Evolutionary conservation across 495 filamentous ascomycete genomes (phyloP).

Genomic region (Venustampulla echinocandica): DNA sequence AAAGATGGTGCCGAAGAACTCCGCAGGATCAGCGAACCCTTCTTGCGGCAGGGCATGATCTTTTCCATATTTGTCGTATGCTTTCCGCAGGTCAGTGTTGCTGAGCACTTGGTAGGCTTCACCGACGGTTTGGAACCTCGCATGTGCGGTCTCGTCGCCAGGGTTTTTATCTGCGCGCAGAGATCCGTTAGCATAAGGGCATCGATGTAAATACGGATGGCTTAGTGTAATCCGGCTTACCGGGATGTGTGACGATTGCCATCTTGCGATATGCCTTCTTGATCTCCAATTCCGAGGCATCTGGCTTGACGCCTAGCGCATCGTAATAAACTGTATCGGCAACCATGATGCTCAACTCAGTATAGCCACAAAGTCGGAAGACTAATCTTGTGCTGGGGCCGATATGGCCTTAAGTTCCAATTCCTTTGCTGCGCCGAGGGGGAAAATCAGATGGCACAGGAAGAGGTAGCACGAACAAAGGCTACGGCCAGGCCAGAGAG

Average conservation of each 20-base stretch:
- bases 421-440: too few species aligned
- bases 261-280: conserved; percentile 99
- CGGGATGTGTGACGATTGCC: conserved; percentile 66
- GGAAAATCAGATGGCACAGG: too few species aligned
- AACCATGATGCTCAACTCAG: conserved; percentile 49
- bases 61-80: conserved; percentile 96
- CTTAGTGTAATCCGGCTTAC: conserved; percentile 25
- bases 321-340: conserved; percentile 88
- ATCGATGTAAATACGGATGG: not conserved
- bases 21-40: conserved; percentile 91
- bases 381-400: too few species aligned
- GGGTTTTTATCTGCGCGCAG: conserved; percentile 99
- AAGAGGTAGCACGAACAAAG: too few species aligned
- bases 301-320: conserved; percentile 75
- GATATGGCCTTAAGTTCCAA: too few species aligned
- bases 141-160: conserved; percentile 87
- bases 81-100: conserved; percentile 71
- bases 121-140: conserved; percentile 88
- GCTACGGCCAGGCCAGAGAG: too few species aligned
- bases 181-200: too few species aligned
- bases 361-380: not conserved
- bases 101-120: conserved; percentile 98
- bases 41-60: conserved; percentile 77
- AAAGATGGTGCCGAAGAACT: conserved; percentile 99
- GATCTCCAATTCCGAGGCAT: conserved; percentile 90